Evolutionary conservation across 495 filamentous ascomycete species (phyloP), one percentile per base, ranked within the genome.

Genomic region (Entonaema liquescens): DNA sequence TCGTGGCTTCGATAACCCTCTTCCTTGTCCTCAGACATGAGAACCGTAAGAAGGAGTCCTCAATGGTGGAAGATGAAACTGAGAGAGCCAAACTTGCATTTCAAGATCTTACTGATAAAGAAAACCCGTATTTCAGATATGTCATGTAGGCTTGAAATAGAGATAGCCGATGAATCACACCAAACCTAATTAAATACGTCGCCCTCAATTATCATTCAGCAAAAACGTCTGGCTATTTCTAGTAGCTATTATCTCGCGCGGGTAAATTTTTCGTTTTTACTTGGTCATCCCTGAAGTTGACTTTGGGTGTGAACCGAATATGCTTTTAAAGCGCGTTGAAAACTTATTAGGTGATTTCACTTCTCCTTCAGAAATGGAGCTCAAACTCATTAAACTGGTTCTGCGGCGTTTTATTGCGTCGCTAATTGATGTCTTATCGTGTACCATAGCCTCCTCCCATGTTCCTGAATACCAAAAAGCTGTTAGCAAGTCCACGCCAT

Each of bases 41-140:
- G 59, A 93, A 92, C 71, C 80, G 76, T 60, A 79, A 75, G 66
- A 78, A 81, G 42, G 78, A 85, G 15, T 81, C 78, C 7, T 38
- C 62, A 2, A 33, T 87, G 40, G 79, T 83, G 0, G 72, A 89
- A 23, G 85, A 91, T 71, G 89, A 92, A 62, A 73, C 79, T 9
- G 87, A 89, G 65, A 79, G 87, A 68, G 89, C 90, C 66, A 86
- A 86, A 68, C 73, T 89, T 33, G 91, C 90, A 0, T 93, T 93
- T 42, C 80, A 85, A 63, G 91, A 93, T 78, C 80, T 94, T 67
- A 94, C 92, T 2, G 92, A 94, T 72, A 88, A 85, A 77, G 82
- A 94, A 78, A 94, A 94, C 71, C 84, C 86, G 2, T 90, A 90
- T 69, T 95, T 94, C 71, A 79, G 85, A 76, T 94, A 93, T 70